These are phyloP conservation scores for Rhododendron molle DNA, from an alignment of 148 eudicot species.

Conservation along the genomic window DNA sequence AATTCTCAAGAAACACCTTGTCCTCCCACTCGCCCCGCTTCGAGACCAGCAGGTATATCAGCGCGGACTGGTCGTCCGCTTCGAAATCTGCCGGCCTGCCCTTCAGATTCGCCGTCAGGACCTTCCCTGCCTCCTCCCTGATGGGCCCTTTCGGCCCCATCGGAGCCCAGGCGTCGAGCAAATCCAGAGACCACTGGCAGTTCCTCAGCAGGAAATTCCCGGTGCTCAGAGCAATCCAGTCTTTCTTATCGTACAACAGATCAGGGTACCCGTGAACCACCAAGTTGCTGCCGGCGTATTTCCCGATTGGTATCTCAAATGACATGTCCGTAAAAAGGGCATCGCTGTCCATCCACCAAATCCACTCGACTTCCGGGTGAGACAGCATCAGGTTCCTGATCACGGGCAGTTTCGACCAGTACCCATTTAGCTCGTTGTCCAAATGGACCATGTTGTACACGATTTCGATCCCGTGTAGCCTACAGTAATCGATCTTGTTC, in stretches of 20 bases:
- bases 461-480: slow-evolving; percentile 68
- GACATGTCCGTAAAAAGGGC: slow-evolving; percentile 76
- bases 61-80: slow-evolving; percentile 79
- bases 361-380: slow-evolving; percentile 80
- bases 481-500: slow-evolving; percentile 79
- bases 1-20: slow-evolving; percentile 63
- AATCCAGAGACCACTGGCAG: slow-evolving; percentile 74
- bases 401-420: slow-evolving; percentile 70
- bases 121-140: slow-evolving; percentile 59
- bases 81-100: slow-evolving; percentile 58
- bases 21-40: slow-evolving; percentile 42
- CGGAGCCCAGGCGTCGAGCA: slow-evolving; percentile 69
- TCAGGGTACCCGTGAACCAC: slow-evolving; percentile 73
- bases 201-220: slow-evolving; percentile 66
- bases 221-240: slow-evolving; percentile 68
- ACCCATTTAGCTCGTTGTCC: slow-evolving; percentile 59
- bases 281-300: slow-evolving; percentile 47
- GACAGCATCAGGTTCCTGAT: slow-evolving; percentile 64
- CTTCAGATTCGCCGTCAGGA: slow-evolving; percentile 41
- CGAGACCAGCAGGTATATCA: slow-evolving; percentile 56
- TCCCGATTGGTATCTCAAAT: slow-evolving; percentile 55
- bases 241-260: slow-evolving; percentile 50
- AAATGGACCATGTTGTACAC: slow-evolving; percentile 66
- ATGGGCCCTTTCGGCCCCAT: slow-evolving; percentile 68
- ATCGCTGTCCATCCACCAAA: slow-evolving; percentile 91